phyloP scores from a whole-genome alignment of 2,329 filamentous ascomycete genomes.

The Curvularia sp. region DNA sequence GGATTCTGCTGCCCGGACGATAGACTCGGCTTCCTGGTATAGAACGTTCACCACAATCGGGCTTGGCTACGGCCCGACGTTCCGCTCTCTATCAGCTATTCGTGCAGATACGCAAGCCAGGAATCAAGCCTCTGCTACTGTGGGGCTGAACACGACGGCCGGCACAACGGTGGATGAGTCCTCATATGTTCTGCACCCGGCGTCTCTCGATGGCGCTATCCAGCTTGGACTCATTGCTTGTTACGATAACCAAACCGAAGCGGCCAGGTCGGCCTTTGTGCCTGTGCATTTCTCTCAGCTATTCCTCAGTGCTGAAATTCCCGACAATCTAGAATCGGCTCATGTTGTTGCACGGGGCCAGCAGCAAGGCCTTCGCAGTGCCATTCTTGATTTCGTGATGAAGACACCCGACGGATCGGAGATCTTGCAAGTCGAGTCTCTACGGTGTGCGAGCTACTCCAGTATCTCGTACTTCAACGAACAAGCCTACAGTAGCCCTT shows the following conservation, averaged over 20 bases:
- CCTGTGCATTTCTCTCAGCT: slow-evolving; percentile 7
- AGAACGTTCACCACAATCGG: slow-evolving; percentile 26
- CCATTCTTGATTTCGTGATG: background rate
- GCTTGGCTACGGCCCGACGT: slow-evolving; percentile 30
- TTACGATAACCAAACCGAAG: slow-evolving; percentile 23
- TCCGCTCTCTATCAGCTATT: slow-evolving; percentile 16
- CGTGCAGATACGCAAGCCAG: slow-evolving; percentile 9
- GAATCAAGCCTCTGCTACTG: slow-evolving; percentile 13
- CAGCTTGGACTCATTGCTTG: slow-evolving; percentile 35
- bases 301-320: background rate
- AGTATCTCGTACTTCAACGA: background rate
- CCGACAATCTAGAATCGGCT: no score
- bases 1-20: background rate
- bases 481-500: background rate
- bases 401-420: background rate
- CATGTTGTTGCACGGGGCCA: background rate
- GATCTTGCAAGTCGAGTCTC: background rate
- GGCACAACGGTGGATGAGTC: slow-evolving; percentile 33
- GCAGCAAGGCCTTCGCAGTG: background rate
- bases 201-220: slow-evolving; percentile 40
- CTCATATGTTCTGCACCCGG: slow-evolving; percentile 45
- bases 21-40: slow-evolving; percentile 25
- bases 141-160: slow-evolving; percentile 20
- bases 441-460: background rate
- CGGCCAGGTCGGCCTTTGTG: slow-evolving; percentile 16